Conservation (phyloP, 2,329 filamentous ascomycete species). For the Apiospora pterosperma region DNA sequence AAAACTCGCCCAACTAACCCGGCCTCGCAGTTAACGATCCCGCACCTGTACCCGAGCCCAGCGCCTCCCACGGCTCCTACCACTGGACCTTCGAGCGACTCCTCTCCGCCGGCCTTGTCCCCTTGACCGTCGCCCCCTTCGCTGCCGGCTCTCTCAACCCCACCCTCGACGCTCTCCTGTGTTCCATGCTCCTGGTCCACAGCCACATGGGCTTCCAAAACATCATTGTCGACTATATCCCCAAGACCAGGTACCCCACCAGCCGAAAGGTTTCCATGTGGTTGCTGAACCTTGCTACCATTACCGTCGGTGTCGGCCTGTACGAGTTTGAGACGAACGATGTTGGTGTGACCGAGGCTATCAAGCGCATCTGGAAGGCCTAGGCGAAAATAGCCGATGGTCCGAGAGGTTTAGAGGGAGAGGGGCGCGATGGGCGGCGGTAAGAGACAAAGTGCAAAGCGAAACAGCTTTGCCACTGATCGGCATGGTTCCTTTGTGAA, state of each 20-base stretch:
- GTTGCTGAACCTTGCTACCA: constrained; percentile 74
- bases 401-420: neutral
- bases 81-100: constrained; percentile 97
- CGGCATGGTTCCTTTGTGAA: neutral
- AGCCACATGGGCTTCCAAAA: constrained; percentile 95
- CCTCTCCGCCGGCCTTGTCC: constrained; percentile 76
- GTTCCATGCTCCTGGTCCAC: constrained; percentile 80
- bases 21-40: constrained; percentile 76
- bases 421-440: neutral
- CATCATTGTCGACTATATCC: constrained; percentile 89
- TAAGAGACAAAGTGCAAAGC: neutral
- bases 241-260: constrained; percentile 64
- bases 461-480: neutral
- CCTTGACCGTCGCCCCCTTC: constrained; percentile 86
- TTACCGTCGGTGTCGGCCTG: constrained; percentile 79
- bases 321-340: constrained; percentile 99
- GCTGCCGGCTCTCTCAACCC: constrained; percentile 90
- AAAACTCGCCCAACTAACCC: constrained; percentile 1
- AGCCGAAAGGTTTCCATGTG: constrained; percentile 67
- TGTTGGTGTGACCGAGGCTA: constrained; percentile 84
- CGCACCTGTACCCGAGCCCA: constrained; percentile 66
- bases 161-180: constrained; percentile 79
- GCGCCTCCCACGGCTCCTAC: constrained; percentile 86
- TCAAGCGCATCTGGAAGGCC: constrained; percentile 88
- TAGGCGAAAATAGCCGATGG: constrained; percentile 28